Evolutionary conservation across 768 basidiomycete genomes (phyloP), one percentile per base, ranked within the genome.

Genomic region (Megacollybia marginata): DNA sequence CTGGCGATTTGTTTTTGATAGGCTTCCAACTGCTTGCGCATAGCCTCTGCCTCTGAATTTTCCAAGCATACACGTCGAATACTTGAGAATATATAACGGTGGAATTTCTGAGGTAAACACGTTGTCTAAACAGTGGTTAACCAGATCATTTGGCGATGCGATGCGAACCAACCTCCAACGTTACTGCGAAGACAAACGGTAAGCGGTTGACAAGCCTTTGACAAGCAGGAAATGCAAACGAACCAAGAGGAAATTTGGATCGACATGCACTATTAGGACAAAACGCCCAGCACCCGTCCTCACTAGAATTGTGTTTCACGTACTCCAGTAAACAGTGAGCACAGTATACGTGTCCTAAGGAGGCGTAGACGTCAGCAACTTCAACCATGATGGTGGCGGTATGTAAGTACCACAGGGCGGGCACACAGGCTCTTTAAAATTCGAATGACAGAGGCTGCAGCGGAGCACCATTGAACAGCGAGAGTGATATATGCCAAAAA

Each of bases 241-340:
- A 43, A 83, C 83, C 68, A 54, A 75, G 74, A 47, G 71, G 67
- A 53, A 83, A 85, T 16, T 64, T 44, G 4, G 67, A 61, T 42
- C 82, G 74, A 60, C 83, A 86, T 0, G 75, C 72, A 1, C 83
- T 82, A 55, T 83, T 85, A 49, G 70, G 48, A 65, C 68, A 48
- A 68, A 58, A 1, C 59, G 61, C 35, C 65, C 62, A 47, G 65
- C 63, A 11, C 57, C 54, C 9, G 67, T 64, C 0, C 59, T 54
- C 16, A 71, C 68, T 45, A 71, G 62, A 43, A 61, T 63, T 3
- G 66, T 63, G 16, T 85, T 68, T 53, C 83, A 85, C 13, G 66
- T 64, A 50, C 72, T 71, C 62, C 83, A 85, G 58, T 80, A 80
- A 13, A 85, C 65, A 54, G 85, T 83, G 18, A 83, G 83, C 85